phyloP scores from a whole-genome alignment of 2,329 filamentous ascomycete species.

The Aspergillus sojae region DNA sequence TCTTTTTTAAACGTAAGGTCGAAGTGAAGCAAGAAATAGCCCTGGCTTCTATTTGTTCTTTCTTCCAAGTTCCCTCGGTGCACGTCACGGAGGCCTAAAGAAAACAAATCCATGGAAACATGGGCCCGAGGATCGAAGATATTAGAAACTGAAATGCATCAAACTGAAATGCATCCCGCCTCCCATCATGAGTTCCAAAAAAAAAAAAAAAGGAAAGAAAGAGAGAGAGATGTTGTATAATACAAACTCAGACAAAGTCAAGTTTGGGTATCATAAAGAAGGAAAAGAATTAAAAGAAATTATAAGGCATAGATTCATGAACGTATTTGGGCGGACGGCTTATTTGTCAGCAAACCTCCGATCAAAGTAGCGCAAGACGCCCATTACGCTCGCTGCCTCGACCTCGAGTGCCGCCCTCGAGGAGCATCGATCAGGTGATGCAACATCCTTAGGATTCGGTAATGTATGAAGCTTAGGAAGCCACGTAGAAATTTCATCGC shows the following conservation, averaged over 20 bases:
- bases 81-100: not conserved
- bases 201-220: not conserved
- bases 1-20: not conserved
- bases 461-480: conserved; percentile 70
- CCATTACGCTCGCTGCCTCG: conserved; percentile 82
- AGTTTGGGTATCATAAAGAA: conserved; percentile 30
- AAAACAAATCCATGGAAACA: not conserved
- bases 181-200: not conserved
- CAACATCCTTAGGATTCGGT: conserved; percentile 40
- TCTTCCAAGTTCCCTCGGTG: not conserved
- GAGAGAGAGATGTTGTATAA: conserved; percentile 15
- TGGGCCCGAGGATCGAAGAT: not conserved
- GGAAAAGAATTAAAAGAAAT: conserved; percentile 13
- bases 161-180: not conserved
- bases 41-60: not conserved
- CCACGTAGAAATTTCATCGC: conserved; percentile 75
- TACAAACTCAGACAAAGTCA: conserved; percentile 31
- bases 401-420: conserved; percentile 68
- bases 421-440: conserved; percentile 21
- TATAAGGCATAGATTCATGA: conserved; percentile 7
- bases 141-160: not conserved
- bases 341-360: conserved; percentile 62
- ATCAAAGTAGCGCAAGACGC: conserved; percentile 80
- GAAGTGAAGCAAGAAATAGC: not conserved
- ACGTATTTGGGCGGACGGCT: conserved; percentile 6